Conservation (phyloP, 208 protist species). For the Zelonia costaricensis region DNA sequence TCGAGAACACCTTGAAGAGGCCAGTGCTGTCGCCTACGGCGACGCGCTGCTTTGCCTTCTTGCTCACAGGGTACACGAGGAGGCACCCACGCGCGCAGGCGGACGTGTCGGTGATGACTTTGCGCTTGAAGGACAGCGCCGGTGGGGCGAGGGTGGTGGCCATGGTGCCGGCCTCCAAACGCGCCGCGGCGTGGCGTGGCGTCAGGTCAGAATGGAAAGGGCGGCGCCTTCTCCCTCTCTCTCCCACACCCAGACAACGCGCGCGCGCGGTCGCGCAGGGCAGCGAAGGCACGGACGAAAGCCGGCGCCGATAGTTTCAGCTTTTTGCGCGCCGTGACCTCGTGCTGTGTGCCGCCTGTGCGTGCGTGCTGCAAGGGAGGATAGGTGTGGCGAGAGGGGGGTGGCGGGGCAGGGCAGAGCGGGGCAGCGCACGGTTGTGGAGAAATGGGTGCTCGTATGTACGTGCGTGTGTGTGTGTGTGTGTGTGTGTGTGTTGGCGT, state of each 20-base stretch:
- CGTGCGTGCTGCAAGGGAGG: too few species aligned
- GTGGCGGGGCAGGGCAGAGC: too few species aligned
- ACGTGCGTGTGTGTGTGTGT: neutral
- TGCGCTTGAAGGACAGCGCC: constrained; percentile 30
- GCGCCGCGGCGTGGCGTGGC: neutral
- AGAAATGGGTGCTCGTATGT: neutral
- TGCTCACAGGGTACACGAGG: constrained; percentile 71
- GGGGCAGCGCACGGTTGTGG: too few species aligned
- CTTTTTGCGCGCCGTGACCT: too few species aligned
- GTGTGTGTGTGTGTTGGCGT: neutral
- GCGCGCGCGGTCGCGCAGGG: too few species aligned
- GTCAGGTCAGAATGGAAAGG: too few species aligned
- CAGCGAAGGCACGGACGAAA: too few species aligned
- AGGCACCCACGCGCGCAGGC: constrained; percentile 54
- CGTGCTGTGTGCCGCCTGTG: too few species aligned
- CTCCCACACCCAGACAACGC: too few species aligned
- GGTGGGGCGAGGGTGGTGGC: constrained; percentile 1
- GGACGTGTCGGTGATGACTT: constrained; percentile 39
- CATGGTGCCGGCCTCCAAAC: neutral
- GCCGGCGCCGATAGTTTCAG: too few species aligned
- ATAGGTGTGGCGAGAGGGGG: too few species aligned
- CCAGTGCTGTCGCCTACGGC: constrained; percentile 72
- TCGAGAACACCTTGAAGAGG: constrained; percentile 50
- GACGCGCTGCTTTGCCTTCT: constrained; percentile 78
- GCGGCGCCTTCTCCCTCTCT: too few species aligned